These are phyloP conservation scores for Heteromeles arbutifolia DNA, from an alignment of 306 rosid species.

Conservation along the genomic window DNA sequence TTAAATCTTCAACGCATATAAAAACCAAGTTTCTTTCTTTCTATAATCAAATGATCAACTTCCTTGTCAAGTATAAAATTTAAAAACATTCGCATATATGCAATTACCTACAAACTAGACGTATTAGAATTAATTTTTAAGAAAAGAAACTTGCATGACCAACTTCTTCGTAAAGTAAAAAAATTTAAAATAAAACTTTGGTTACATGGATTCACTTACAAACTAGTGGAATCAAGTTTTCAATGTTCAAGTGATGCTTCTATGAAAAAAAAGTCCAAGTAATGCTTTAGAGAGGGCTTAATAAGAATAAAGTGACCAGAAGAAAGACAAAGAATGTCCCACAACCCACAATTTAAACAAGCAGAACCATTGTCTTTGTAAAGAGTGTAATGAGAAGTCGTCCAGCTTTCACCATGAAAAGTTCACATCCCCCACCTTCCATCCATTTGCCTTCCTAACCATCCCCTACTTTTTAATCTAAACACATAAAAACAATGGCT, in stretches of 20 bases:
- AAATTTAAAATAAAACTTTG: no score
- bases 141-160: not conserved
- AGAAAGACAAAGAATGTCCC: constrained; percentile 17
- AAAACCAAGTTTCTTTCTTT: not conserved
- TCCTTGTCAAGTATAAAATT: not conserved
- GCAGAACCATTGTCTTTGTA: constrained; percentile 4
- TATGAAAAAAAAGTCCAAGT: not conserved
- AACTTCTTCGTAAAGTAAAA: not conserved
- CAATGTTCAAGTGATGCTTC: not conserved
- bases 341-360: not conserved
- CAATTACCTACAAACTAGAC: not conserved
- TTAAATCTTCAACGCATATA: not conserved
- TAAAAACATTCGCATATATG: not conserved
- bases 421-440: constrained; percentile 1
- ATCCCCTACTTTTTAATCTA: not conserved
- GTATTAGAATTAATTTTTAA: not conserved
- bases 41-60: not conserved
- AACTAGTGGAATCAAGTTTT: not conserved
- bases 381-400: not conserved
- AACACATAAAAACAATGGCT: not conserved
- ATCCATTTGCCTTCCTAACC: not conserved
- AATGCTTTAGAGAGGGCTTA: not conserved
- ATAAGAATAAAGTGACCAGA: constrained; percentile 3
- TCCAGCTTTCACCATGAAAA: constrained; percentile 22
- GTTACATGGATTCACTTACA: not conserved